Evolutionary conservation across 805 yeast species (phyloP).

Genomic region (Lipomyces sp.): DNA sequence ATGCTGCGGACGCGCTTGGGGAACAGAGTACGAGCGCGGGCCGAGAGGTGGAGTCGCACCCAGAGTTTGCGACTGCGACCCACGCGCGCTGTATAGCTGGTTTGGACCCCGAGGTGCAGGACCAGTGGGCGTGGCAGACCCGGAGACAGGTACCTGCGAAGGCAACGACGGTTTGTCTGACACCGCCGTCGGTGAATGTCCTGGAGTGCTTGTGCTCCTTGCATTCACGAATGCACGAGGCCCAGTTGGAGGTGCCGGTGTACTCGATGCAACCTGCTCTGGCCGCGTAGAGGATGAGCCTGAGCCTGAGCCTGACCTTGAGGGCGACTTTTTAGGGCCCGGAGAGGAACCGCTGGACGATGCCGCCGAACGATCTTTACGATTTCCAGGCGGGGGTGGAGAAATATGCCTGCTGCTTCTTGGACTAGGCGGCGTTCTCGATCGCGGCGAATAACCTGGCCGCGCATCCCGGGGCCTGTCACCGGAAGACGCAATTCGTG

Average conservation of each 20-base stretch:
- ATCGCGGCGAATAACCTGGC: slow-evolving; percentile 12
- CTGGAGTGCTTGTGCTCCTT: background rate
- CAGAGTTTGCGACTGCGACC: background rate
- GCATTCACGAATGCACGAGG: slow-evolving; percentile 13
- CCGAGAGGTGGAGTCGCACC: slow-evolving; percentile 20
- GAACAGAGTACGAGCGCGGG: slow-evolving; percentile 21
- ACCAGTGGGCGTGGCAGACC: background rate
- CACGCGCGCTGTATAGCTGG: background rate
- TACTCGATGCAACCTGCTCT: slow-evolving; percentile 2
- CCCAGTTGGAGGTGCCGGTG: slow-evolving; percentile 12
- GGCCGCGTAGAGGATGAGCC: slow-evolving; percentile 4
- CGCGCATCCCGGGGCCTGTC: slow-evolving; percentile 12
- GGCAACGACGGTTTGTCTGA: slow-evolving; percentile 10
- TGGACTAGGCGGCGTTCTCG: slow-evolving; percentile 11
- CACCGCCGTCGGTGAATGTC: slow-evolving; percentile 1
- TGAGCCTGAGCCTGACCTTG: background rate
- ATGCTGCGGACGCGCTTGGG: slow-evolving; percentile 14
- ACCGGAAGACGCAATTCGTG: background rate
- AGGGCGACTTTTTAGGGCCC: slow-evolving; percentile 7
- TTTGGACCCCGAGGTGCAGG: slow-evolving; percentile 3
- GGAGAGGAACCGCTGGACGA: background rate
- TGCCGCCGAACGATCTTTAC: background rate
- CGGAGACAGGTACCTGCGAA: background rate
- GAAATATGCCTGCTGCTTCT: slow-evolving; percentile 1
- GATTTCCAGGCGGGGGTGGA: background rate